Base-by-base conservation (phyloP, 352 stramenopile genomes). In the Globisporangium alternatum region DNA sequence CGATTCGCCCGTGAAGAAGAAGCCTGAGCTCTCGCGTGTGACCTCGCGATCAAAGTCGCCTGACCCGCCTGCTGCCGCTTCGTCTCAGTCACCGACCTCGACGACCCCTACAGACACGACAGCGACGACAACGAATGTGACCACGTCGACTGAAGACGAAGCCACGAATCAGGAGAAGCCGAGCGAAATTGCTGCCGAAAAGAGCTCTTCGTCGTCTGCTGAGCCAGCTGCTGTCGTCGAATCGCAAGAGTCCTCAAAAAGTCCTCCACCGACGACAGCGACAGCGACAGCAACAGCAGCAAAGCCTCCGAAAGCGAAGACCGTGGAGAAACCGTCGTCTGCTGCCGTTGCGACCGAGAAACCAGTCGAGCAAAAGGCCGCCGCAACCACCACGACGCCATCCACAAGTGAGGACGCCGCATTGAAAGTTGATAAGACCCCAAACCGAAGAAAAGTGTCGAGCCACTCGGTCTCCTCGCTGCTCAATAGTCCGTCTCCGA, bases 391-490 rank as follows among this genome's bases (percentile, higher is more conserved):
- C 5, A 55, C 6, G 25, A 56, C 28, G 9, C 8, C 28, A 10
- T 21, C 31, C 12, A 22, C 28, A 10, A 56, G 28, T 22, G 51
- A 56, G 28, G 33, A 39, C 10, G 10, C 61, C 9, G 43, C 49
- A 22, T 51, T 30, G 22, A 53, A 51, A 15, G 45, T 48, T 0
- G 37, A 28, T 6, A 67, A 74, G 15, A 51, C 60, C 3, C 51
- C 62, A 2, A 74, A 73, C 33, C 71, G 75, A 22, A 64, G 81
- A 30, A 77, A 75, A 48, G 51, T 70, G 31, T 87, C 76, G 21
- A 71, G 72, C 45, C 80, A 90, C 60, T 90, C 81, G 10, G 76
- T 92, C n/a, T 88, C 84, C 51, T 81, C 83, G 52, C 72, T 92
- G 48, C 67, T 92, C 44, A 92, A 92, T 66, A 90, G 78, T 52